Evolutionary conservation across 2,329 filamentous ascomycete genomes (phyloP).

Genomic region (Colletotrichum sp.): DNA sequence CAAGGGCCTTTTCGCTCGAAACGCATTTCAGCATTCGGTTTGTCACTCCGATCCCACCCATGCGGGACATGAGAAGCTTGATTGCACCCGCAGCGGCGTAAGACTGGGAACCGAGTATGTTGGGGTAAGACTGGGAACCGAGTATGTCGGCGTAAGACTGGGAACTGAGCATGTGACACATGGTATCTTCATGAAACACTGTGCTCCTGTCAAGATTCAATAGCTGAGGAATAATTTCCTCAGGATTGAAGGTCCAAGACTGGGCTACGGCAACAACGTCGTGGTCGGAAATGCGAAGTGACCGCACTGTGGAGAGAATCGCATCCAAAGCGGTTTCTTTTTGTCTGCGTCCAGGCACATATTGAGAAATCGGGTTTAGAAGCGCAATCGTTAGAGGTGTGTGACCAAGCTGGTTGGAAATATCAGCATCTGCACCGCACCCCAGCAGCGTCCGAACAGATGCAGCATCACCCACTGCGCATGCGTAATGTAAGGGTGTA

Average conservation of each 20-base stretch:
- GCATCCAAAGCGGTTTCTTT: neutral
- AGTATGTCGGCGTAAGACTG: too few relatives aligned
- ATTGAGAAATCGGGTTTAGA: neutral
- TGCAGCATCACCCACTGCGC: neutral
- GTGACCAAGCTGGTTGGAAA: neutral
- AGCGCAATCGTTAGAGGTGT: neutral
- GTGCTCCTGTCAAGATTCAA: neutral
- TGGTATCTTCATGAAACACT: neutral
- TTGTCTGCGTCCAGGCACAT: rapidly evolving
- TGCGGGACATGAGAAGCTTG: neutral
- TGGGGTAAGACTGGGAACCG: too few relatives aligned
- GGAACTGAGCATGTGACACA: neutral
- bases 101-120: neutral
- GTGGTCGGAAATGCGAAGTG: neutral
- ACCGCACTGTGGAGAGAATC: neutral
- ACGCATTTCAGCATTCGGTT: neutral
- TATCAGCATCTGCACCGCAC: neutral
- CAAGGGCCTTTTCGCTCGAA: neutral
- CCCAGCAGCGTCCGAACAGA: neutral
- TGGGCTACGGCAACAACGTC: too few relatives aligned
- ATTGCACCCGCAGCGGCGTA: neutral
- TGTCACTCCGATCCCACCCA: neutral
- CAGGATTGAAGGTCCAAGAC: too few relatives aligned
- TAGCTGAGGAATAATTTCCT: neutral
- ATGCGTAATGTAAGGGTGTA: neutral